Conservation (phyloP, 257 asterid genomes). For the Thymus mandschuricus region DNA sequence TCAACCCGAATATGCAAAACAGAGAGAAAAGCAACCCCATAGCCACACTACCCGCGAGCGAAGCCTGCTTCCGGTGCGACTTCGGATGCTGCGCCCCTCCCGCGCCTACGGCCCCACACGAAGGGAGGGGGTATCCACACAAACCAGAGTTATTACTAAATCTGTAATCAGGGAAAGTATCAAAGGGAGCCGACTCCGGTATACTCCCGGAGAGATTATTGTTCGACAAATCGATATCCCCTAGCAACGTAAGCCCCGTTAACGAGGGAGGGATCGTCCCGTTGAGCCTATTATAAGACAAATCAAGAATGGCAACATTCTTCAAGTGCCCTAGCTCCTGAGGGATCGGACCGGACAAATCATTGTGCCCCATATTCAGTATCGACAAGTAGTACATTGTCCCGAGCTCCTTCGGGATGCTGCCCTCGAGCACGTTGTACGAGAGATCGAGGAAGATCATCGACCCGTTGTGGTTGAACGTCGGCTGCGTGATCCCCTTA, state of each 20-base stretch:
- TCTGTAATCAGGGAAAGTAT: conserved; percentile 68
- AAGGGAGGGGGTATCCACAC: conserved; percentile 82
- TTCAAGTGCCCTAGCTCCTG: conserved; percentile 72
- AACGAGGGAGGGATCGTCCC: conserved; percentile 75
- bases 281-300: conserved; percentile 70
- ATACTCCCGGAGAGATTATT: conserved; percentile 75
- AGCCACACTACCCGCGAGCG: conserved; percentile 87
- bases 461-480: conserved; percentile 88
- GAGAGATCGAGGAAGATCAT: conserved; percentile 95
- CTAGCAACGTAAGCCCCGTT: conserved; percentile 66
- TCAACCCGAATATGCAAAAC: conserved; percentile 76
- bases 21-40: conserved; percentile 81
- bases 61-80: conserved; percentile 64
- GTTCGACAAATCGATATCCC: conserved; percentile 79
- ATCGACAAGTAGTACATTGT: conserved; percentile 68
- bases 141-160: conserved; percentile 81
- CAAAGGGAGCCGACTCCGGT: conserved; percentile 81
- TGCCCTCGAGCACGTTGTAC: conserved; percentile 69
- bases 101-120: conserved; percentile 41
- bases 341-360: conserved; percentile 81
- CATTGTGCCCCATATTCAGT: conserved; percentile 80
- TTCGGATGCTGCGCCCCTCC: conserved; percentile 45
- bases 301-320: conserved; percentile 78
- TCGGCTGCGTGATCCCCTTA: conserved; percentile 67
- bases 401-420: conserved; percentile 88